Base-by-base conservation (phyloP, 192 early-diverging fungal species). In the Gonapodya prolifera region DNA sequence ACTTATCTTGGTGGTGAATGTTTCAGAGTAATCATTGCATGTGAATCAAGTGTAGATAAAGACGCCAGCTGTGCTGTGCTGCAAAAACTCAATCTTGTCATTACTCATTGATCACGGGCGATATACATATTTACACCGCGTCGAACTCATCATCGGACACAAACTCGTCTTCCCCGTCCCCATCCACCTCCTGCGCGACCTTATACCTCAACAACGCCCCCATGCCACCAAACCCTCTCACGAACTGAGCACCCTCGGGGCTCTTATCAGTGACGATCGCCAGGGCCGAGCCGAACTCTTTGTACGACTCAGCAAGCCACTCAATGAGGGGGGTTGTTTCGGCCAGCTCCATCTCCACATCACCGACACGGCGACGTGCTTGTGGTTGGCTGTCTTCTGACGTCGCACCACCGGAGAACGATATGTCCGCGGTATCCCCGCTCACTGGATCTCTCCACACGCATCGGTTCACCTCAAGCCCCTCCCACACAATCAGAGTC, bases 201-300 rank as follows among this genome's bases (percentile, higher is more conserved):
- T 98, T 95, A 89, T 97, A 99, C 82, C 98, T 93, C 79, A 98
- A 87, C 33, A 95, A 78, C 23, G 93, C 96, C 71, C 95, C 97
- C 80, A 99, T 97, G 61, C 97, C 97, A 86, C 97, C 97, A 85
- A 99, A 99, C 31, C 97, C 97, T 81, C 92, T 94, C 77, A 97
- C 94, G 86, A 98, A 99, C 85, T 98, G 95, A 34, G 94, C 92
- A 69, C 96, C 96, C 84, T 98, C 97, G 78, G 92, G 93, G 35
- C 96, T 96, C 79, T 91, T 86, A 88, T 99, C 95, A 34, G 96
- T 97, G 70, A 99, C 89, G 83, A 96, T 96, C 84, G 98, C 97
- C 18, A 99, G 86, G 29, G 84, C 86, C 30, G 96, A 93, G 76
- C 94, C 97, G 80, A 93, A 96, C 75, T 99, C 90, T 85, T 96